Base-by-base conservation (phyloP, 1,284 basidiomycete species). In the Leccinum pseudoinsigne region DNA sequence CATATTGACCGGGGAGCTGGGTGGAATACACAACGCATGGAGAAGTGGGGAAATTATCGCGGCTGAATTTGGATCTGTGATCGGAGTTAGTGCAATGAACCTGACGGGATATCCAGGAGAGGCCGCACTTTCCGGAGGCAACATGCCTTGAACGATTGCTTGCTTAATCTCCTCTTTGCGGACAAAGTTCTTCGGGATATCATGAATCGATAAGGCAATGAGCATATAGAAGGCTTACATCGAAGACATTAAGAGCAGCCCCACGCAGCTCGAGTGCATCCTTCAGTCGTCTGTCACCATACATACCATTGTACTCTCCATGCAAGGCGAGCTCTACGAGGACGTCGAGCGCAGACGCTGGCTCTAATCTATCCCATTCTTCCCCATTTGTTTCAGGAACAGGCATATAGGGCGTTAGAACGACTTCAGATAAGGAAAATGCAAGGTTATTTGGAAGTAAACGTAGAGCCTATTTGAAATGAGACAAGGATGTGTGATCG, bases 311-410 rank as follows among this genome's bases (percentile, higher is more conserved):
- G 72, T 92, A 93, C 76, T 93, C 91, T 3, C 91, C 91, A 65
- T 90, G 86, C 60, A 92, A 76, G n/a, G 82, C 82, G 16, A 91
- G 81, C 69, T 92, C 90, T 0, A 92, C 83, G 4, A 92, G 80
- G 1, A 82, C 86, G 69, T 93, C 91, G n/a, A 93, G 79, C 1
- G 88, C 87, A n/a, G 88, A 86, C 2, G 88, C 83, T 5, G 86
- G 82, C 67, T 93, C 90, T 28, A 93, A 74, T 31, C 90, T 83
- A 74, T 93, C 91, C 91, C 91, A 93, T 73, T 93, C 91, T 76
- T 93, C 92, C n/a, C 89, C 91, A 66, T 90, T 90, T 1, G 90
- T 88, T 66, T 91, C 91, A 6, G 91, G 90, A 16, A 93, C 91
- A 38, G 91, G 91, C 73, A 92, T 84, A 67, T 93, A 93, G 9